Base-by-base conservation (phyloP, 148 eudicot species). In the Silene conica region DNA sequence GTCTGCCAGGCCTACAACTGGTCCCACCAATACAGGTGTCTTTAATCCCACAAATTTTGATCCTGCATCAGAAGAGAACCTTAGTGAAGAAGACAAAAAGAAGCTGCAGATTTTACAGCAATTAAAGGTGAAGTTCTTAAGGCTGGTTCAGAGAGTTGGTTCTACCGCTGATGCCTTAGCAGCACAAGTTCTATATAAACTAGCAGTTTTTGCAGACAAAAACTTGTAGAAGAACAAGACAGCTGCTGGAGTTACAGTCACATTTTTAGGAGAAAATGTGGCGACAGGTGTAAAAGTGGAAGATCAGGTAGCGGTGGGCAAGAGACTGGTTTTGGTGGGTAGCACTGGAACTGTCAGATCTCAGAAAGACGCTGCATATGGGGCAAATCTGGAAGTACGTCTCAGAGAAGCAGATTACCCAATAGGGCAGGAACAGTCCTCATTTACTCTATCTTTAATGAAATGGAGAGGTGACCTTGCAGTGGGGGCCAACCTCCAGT, bases 101-200 rank as follows among this genome's bases (percentile, higher is more conserved):
- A 95, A 89, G 82, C 81, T 92, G 62, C 92, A 89, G 81, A 86
- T 80, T 74, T 75, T 95, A 71, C 97, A 95, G 43, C 67, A 76
- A 22, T 77, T 89, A 72, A 86, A 89, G 81, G 96, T 95, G 74
- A 95, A 92, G 69, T 95, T 88, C 78, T 83, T 95, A 80, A 90
- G 99, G 86, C 94, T 95, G 77, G 87, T 95, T 70, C 90, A 82
- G 14, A 82, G 92, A 69, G 82, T 90, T 75, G 97, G 96, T 65
- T 87, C 82, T 77, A 85, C 92, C 69, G 83, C 91, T 0, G 99
- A 92, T 69, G 81, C 99, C 13, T 73, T 95, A 20, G 93, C 91
- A 46, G 82, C 86, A 6, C 99, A 92, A 82, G 97, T 95, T 77
- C 78, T 95, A 5, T 90, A 95, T 69, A 79, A 97, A 77, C 75